A percentile compares a stretch with the other conserved stretches of the same genome.
Evolutionary conservation across 129 eudicot species (phyloP).

Genomic region (Centaurea solstitialis): DNA sequence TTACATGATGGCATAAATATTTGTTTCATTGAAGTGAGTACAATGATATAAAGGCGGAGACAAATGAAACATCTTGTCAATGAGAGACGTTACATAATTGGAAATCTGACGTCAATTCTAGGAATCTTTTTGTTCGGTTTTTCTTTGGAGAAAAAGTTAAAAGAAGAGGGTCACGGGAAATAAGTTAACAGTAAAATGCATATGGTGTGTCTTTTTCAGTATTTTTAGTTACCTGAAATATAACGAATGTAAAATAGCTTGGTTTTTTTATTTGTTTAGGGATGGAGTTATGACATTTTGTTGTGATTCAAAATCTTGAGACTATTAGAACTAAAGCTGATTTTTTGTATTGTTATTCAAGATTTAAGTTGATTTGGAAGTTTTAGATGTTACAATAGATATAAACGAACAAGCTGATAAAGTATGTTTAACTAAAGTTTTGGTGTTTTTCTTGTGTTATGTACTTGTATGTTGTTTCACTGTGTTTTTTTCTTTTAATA

Average conservation of each 20-base stretch:
- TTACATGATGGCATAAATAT: neutral
- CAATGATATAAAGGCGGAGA: neutral
- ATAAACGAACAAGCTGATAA: neutral
- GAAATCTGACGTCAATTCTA: neutral
- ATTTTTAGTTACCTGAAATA: neutral
- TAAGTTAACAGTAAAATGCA: neutral
- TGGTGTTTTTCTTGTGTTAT: neutral
- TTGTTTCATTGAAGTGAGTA: neutral
- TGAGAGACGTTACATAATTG: slow-evolving; percentile 14
- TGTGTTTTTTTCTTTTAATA: neutral
- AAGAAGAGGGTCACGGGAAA: neutral
- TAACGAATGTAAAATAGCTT: neutral
- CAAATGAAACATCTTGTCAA: slow-evolving; percentile 22
- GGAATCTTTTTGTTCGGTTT: neutral
- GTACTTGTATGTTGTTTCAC: neutral
- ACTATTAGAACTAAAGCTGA: neutral
- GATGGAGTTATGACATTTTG: neutral
- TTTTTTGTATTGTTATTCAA: neutral
- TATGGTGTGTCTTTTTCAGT: neutral
- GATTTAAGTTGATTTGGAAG: neutral
- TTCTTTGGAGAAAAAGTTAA: neutral
- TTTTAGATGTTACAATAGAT: neutral
- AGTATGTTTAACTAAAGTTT: neutral
- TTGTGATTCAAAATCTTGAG: neutral
- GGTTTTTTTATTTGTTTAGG: neutral